Base-by-base conservation (phyloP, 805 yeast species). In the Saccharomyces kudriavzevii region DNA sequence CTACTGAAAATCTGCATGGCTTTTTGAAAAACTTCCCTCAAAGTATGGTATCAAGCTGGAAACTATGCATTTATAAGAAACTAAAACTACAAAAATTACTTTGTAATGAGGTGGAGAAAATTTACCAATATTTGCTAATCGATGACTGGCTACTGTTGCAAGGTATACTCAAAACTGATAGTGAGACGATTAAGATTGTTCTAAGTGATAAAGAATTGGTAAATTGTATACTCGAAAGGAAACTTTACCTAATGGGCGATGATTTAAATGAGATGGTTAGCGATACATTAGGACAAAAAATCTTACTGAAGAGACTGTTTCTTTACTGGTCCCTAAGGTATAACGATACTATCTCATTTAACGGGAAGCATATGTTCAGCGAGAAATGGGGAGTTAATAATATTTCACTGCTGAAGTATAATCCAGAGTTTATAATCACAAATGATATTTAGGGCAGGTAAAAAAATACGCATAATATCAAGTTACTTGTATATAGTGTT, bases 201-300 rank as follows among this genome's bases (percentile, higher is more conserved):
- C 60, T 85, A 52, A 66, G 72, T 35, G 69, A 71, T 28, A 72
- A 72, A 54, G 90, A 85, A 63, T 62, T 84, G 35, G 69, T 82
- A 2, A 66, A 73, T 47, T 77, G 81, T 5, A 78, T 86, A 56
- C 58, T 82, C 45, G 83, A 81, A 55, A 73, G 90, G 53, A 83
- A 82, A 27, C 66, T 85, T 47, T 71, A 82, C 14, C 72, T 74
- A 54, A 52, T 57, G 13, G 61, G 54, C 1, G 74, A 69, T 25
- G 70, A 73, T 51, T 47, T 73, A 25, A 56, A 68, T 55, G 54
- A 51, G 45, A 52, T 75, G 58, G 73, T 71, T 5, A 55, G 68
- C 22, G 68, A 71, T 47, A 68, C 68, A 13, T 57, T 71, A 22
- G 71, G 78, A 28, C 52, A 72, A 40, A 66, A 72, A 46, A 59